These are phyloP conservation scores for Potentilla sterilis DNA, from an alignment of 306 rosid genomes.

Conservation along the genomic window DNA sequence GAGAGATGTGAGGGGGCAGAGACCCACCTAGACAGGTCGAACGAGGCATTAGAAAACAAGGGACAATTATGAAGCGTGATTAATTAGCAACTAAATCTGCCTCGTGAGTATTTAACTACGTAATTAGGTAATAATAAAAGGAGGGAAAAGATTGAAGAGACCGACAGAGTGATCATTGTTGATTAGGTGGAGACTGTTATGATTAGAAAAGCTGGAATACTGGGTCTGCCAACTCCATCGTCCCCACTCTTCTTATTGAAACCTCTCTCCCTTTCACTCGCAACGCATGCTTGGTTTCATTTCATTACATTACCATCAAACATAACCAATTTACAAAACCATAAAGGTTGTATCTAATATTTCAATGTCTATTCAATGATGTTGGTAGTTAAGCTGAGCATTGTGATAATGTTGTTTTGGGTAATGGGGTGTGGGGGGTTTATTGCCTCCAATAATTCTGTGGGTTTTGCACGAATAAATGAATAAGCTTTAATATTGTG, in stretches of 20 bases:
- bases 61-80: conserved; percentile 2
- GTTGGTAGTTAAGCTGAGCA: conserved; percentile 3
- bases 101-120: background rate
- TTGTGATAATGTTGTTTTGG: background rate
- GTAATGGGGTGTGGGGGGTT: background rate
- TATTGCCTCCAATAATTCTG: background rate
- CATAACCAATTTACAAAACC: background rate
- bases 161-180: background rate
- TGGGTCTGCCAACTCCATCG: conserved; percentile 4
- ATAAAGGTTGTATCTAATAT: background rate
- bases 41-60: background rate
- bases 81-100: background rate
- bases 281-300: conserved; percentile 1
- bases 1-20: background rate
- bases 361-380: background rate
- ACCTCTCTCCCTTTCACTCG: background rate
- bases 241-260: background rate
- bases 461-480: background rate
- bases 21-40: conserved; percentile 5
- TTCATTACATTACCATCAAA: background rate
- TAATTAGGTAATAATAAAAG: background rate
- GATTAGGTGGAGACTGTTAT: background rate
- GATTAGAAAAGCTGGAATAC: background rate
- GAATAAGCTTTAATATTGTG: background rate
- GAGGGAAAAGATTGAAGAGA: background rate